phyloP scores from a whole-genome alignment of 306 rosid genomes.

The Pyrus bretschneideri region DNA sequence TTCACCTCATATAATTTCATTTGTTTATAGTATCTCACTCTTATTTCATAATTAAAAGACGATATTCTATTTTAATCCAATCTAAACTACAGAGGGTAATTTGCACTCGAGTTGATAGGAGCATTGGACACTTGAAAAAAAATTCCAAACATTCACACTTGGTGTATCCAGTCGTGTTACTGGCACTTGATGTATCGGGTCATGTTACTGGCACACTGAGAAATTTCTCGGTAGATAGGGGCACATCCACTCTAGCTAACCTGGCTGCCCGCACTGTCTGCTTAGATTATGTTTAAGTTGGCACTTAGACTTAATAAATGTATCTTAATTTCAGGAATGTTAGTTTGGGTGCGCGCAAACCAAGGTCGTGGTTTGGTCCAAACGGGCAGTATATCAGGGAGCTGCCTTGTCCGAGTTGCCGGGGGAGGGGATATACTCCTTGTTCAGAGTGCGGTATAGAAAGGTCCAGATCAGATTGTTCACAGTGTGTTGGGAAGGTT shows the following conservation, averaged over 20 bases:
- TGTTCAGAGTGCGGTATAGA: conserved; percentile 86
- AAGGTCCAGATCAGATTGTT: conserved; percentile 80
- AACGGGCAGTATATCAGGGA: conserved; percentile 86
- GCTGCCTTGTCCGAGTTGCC: conserved; percentile 92
- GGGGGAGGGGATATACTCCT: conserved; percentile 94
- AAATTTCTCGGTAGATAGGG: no score
- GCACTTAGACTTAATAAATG: not conserved
- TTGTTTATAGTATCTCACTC: not conserved
- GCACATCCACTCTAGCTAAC: no score
- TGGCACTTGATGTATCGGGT: no score
- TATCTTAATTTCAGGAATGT: conserved; percentile 41
- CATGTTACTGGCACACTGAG: no score
- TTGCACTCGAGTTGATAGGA: no score
- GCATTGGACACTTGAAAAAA: no score
- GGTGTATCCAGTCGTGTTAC: no score
- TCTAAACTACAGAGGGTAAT: no score
- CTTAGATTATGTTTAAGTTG: no score
- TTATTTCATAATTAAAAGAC: not conserved
- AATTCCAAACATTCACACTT: no score
- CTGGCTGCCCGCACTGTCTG: no score
- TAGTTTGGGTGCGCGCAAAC: conserved; percentile 35
- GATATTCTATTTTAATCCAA: no score
- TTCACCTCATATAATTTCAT: not conserved
- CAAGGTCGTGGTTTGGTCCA: conserved; percentile 88
- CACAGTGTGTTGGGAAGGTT: conserved; percentile 81